Conservation (phyloP, 108 stramenopile genomes). For the Nitzschia palea region DNA sequence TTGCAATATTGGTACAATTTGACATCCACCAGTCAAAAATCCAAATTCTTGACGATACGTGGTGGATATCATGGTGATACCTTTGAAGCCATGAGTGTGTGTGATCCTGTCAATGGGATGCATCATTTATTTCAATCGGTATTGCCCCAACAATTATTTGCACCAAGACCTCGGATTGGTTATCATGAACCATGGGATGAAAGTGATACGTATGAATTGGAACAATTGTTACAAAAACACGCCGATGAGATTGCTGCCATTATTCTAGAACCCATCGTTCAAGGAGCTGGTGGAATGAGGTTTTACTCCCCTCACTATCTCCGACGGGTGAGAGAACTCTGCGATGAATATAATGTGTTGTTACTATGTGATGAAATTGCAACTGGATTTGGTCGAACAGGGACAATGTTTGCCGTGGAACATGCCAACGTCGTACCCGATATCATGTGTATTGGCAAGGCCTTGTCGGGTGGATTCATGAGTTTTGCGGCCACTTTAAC, state of each 20-base stretch:
- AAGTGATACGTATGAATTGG: constrained; percentile 29
- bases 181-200: constrained; percentile 37
- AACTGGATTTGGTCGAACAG: constrained; percentile 89
- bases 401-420: constrained; percentile 78
- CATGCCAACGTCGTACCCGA: constrained; percentile 66
- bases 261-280: constrained; percentile 90
- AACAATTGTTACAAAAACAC: constrained; percentile 33
- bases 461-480: constrained; percentile 84
- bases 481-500: constrained; percentile 80
- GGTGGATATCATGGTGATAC: constrained; percentile 92
- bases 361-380: constrained; percentile 91
- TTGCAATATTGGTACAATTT: constrained; percentile 75
- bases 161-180: constrained; percentile 39
- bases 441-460: constrained; percentile 87
- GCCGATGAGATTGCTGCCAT: constrained; percentile 80
- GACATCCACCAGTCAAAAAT: constrained; percentile 28
- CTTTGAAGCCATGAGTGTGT: constrained; percentile 87
- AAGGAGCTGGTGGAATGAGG: constrained; percentile 90
- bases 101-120: constrained; percentile 87
- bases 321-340: constrained; percentile 56
- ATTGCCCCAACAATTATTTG: constrained; percentile 63
- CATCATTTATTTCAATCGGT: constrained; percentile 61
- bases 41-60: constrained; percentile 65
- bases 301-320: constrained; percentile 79
- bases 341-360: constrained; percentile 68